Percentiles rank a stretch among this genome's conserved stretches.
Conservation (phyloP, 352 stramenopile species). For the Phytophthora boehmeriae region DNA sequence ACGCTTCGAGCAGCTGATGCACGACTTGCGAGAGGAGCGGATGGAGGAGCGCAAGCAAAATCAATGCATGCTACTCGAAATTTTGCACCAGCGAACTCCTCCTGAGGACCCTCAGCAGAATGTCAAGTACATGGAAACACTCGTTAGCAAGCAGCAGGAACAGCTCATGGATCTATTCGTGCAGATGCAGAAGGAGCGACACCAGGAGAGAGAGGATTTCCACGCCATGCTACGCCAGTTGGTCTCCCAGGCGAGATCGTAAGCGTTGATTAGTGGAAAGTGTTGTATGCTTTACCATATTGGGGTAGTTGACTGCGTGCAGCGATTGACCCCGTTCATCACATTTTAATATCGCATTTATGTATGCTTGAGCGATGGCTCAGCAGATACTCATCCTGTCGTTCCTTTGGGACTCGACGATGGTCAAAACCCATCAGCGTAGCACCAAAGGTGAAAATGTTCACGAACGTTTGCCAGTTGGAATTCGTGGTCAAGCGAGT, state of each 20-base stretch:
- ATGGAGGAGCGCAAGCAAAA: conserved; percentile 42
- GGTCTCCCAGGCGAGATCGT: conserved; percentile 15
- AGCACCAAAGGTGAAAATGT: not conserved
- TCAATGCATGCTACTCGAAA: conserved; percentile 40
- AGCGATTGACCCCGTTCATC: not conserved
- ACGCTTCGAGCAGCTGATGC: conserved; percentile 40
- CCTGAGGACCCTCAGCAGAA: conserved; percentile 27
- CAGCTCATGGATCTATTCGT: conserved; percentile 46
- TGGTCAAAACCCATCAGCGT: conserved; percentile 6
- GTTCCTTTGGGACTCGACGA: not conserved
- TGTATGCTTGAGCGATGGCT: not conserved
- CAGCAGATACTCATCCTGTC: not conserved
- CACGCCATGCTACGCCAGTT: conserved; percentile 31
- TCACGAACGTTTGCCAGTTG: not conserved
- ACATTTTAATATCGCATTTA: conserved; percentile 6
- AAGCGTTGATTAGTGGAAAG: conserved; percentile 12
- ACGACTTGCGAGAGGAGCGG: conserved; percentile 34
- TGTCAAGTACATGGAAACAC: conserved; percentile 27
- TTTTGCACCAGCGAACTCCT: conserved; percentile 33
- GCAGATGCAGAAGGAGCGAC: conserved; percentile 42
- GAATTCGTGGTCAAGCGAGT: not conserved
- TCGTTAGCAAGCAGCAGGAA: conserved; percentile 40
- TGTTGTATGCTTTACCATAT: conserved; percentile 2
- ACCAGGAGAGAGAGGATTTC: conserved; percentile 46
- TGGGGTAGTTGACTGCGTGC: conserved; percentile 1